These are phyloP conservation scores for Globisporangium lucens DNA, from an alignment of 352 stramenopile genomes.

Conservation along the genomic window DNA sequence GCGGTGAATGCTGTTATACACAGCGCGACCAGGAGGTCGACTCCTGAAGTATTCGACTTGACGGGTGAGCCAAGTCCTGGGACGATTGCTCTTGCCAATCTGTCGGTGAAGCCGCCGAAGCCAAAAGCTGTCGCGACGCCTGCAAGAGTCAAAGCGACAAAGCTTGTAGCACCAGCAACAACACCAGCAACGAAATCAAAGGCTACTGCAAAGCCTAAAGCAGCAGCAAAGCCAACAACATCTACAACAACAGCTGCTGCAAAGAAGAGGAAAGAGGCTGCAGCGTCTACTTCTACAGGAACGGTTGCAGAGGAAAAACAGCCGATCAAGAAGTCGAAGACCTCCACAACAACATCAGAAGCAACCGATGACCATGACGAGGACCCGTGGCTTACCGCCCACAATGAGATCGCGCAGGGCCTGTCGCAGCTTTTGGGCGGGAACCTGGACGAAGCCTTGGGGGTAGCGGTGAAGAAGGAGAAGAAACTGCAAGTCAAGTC, in stretches of 20 bases:
- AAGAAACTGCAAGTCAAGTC: not conserved
- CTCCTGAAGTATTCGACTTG: not conserved
- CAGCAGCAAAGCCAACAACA: too few relatives aligned
- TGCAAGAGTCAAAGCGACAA: too few relatives aligned
- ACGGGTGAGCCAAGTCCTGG: not conserved
- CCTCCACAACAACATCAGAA: not conserved
- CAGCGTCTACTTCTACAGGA: too few relatives aligned
- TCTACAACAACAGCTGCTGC: too few relatives aligned
- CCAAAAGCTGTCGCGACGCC: too few relatives aligned
- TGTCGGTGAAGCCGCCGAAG: too few relatives aligned
- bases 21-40: not conserved
- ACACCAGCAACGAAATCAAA: too few relatives aligned
- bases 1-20: not conserved
- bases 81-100: too few relatives aligned
- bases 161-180: too few relatives aligned
- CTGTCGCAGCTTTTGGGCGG: conserved; percentile 7
- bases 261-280: too few relatives aligned
- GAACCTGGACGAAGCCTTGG: not conserved
- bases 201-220: too few relatives aligned
- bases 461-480: not conserved
- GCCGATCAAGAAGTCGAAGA: not conserved
- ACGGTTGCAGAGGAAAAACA: not conserved
- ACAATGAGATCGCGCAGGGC: conserved; percentile 7
- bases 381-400: conserved; percentile 12
- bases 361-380: not conserved